phyloP scores from a whole-genome alignment of 441 rosid species.

The Manihot esculenta region DNA sequence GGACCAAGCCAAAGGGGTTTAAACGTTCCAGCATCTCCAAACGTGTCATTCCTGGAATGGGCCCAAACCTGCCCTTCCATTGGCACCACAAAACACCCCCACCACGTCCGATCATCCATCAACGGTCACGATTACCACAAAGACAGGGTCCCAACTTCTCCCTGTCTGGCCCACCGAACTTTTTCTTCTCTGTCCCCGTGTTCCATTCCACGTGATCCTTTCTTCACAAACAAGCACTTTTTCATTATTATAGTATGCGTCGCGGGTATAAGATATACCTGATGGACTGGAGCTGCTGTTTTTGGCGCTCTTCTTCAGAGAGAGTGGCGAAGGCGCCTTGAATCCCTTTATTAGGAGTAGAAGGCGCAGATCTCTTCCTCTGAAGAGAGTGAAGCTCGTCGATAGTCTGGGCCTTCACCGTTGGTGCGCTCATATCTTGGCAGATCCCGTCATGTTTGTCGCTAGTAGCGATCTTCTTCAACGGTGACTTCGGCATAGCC shows the following conservation, averaged over 20 bases:
- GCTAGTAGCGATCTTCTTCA: constrained; percentile 60
- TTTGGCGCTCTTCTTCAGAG: constrained; percentile 67
- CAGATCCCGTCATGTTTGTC: constrained; percentile 44
- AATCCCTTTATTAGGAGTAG: constrained; percentile 51
- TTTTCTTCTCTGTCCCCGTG: no score
- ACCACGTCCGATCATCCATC: neutral
- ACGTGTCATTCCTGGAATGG: neutral
- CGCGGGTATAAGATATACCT: constrained; percentile 35
- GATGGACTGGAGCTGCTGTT: constrained; percentile 81
- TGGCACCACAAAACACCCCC: neutral
- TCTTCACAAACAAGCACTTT: no score
- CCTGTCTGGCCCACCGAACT: no score
- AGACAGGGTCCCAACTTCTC: no score
- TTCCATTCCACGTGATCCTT: no score
- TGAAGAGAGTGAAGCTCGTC: constrained; percentile 86
- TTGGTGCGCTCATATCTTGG: constrained; percentile 67
- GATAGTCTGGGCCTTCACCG: constrained; percentile 69
- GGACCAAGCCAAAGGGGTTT: no score
- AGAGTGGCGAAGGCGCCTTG: constrained; percentile 43
- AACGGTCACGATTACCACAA: no score
- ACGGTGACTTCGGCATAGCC: constrained; percentile 14
- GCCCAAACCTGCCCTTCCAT: neutral
- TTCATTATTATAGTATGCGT: no score
- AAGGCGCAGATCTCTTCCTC: constrained; percentile 71
- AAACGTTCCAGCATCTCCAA: constrained; percentile 3